phyloP scores from a whole-genome alignment of 1,139 yeast genomes.

The Taiozyma sp. region DNA sequence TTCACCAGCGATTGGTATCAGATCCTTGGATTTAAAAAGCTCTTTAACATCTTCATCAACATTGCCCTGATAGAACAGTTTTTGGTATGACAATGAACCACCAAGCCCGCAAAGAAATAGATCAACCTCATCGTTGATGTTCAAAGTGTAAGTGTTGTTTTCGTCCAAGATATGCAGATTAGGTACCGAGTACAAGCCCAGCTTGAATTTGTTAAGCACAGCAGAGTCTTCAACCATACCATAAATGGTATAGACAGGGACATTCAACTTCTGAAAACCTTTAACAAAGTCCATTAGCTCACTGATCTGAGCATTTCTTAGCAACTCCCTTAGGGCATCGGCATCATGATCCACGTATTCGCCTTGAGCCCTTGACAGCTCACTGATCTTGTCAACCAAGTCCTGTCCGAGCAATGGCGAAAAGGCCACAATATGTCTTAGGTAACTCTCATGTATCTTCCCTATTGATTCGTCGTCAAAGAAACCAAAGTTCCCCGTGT shows the following conservation, averaged over 20 bases:
- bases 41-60: constrained; percentile 22
- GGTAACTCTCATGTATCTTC: constrained; percentile 47
- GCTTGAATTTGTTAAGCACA: constrained; percentile 55
- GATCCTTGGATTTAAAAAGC: constrained; percentile 7
- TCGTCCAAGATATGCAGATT: constrained; percentile 64
- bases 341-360: constrained; percentile 32
- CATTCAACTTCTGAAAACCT: constrained; percentile 41
- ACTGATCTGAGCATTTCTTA: constrained; percentile 38
- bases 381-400: constrained; percentile 40
- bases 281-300: constrained; percentile 47
- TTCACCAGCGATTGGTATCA: constrained; percentile 53
- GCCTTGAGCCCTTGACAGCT: constrained; percentile 38
- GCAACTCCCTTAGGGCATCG: constrained; percentile 35
- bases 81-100: constrained; percentile 62
- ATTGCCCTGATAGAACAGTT: constrained; percentile 64
- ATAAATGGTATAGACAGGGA: constrained; percentile 71
- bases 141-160: constrained; percentile 35
- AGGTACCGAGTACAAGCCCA: constrained; percentile 45
- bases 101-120: constrained; percentile 65
- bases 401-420: constrained; percentile 52
- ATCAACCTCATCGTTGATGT: constrained; percentile 31
- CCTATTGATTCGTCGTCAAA: constrained; percentile 56
- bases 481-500: constrained; percentile 79
- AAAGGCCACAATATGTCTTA: constrained; percentile 64
- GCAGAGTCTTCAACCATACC: constrained; percentile 74